Base-by-base conservation (phyloP, 352 stramenopile species). In the Elongisporangium prolatum region DNA sequence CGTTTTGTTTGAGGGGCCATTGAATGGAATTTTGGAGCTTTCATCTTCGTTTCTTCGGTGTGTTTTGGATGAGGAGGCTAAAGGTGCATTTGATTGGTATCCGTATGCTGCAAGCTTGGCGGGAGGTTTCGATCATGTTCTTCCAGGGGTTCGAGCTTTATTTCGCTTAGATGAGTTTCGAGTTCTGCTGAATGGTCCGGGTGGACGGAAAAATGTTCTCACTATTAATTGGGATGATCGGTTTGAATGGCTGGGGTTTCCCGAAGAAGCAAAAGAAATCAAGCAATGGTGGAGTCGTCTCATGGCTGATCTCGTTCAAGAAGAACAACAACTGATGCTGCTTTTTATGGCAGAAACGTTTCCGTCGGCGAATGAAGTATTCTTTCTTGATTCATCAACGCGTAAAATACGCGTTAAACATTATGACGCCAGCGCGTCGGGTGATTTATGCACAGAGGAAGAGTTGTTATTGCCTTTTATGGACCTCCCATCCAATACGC, bases 311-410 rank as follows among this genome's bases (percentile, higher is more conserved):
- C 68, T 91, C 14, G 74, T 84, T 4, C 38, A 80, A 0, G 79
- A 91, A 47, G 81, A 91, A 52, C 75, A 79, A 48, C 73, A 85
- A 37, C 61, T 83, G 47, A 9, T 89, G 9, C 60, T 88, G 47
- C 48, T 91, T 21, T 79, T 76, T 56, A 74, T 89, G 65, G 64
- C 69, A 3, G 69, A 65, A 17, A 84, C 79, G 16, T 84, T 77
- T 11, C 54, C 73, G 20, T 51, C 69, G 6, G 67, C 71, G 22
- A 84, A 76, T n/a, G 61, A 74, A 38, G 58, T 63, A 16, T 75
- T 91, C 48, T 86, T 77, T 59, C 57, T 54, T 17, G 34, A 44
- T 44, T 17, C 9, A 17, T 44, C 34, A 8, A 54, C 57, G n/a
- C 38, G 61, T 21, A 57, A 64, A 3, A 54, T 21, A 20, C 50